Evolutionary conservation across 768 basidiomycete genomes (phyloP).

Genomic region (Mycena indigotica): DNA sequence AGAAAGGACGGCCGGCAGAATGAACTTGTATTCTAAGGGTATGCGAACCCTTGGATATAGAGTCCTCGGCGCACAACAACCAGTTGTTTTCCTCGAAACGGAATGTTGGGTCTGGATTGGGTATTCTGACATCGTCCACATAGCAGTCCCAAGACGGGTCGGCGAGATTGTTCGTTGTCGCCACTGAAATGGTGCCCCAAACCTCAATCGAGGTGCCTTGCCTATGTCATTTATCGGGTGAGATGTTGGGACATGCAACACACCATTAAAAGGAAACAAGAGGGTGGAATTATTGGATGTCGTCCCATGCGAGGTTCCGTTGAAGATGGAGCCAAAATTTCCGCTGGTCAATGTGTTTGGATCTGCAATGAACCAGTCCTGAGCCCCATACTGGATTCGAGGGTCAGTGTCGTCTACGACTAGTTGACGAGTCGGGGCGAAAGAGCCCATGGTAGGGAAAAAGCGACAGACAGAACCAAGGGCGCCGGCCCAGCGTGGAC

Average conservation of each 20-base stretch:
- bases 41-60: constrained; percentile 29
- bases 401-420: constrained; percentile 19
- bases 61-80: constrained; percentile 28
- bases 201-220: constrained; percentile 32
- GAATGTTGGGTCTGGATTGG: constrained; percentile 22
- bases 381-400: constrained; percentile 5
- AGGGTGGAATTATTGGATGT: constrained; percentile 1
- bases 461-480: neutral
- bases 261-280: constrained; percentile 14
- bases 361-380: constrained; percentile 12
- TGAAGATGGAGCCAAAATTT: constrained; percentile 16
- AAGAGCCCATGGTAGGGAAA: neutral
- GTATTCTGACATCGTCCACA: constrained; percentile 30
- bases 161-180: constrained; percentile 16
- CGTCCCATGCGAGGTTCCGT: constrained; percentile 6
- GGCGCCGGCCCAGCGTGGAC: neutral
- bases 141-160: constrained; percentile 38
- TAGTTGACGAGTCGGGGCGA: neutral
- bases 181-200: constrained; percentile 24
- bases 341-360: neutral
- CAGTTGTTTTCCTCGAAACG: constrained; percentile 34
- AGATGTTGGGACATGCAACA: neutral
- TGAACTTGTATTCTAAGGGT: constrained; percentile 29
- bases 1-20: constrained; percentile 30
- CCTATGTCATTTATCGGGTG: no score